phyloP scores from a whole-genome alignment of 352 stramenopile genomes.

The Globisporangium canariense region DNA sequence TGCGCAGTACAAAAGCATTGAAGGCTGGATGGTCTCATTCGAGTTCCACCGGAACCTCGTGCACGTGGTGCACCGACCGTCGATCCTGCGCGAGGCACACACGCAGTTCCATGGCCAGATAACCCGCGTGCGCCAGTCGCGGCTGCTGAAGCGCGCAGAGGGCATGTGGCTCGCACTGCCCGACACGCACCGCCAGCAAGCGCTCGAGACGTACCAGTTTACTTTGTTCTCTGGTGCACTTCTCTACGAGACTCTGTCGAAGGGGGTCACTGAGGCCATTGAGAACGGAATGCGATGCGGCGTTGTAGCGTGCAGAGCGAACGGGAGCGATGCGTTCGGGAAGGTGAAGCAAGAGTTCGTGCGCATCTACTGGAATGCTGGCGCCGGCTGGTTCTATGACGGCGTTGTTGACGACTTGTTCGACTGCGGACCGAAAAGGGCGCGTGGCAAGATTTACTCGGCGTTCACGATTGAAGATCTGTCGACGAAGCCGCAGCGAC shows the following conservation, averaged over 20 bases:
- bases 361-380: conserved; percentile 38
- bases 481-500: conserved; percentile 20
- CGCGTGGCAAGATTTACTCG: conserved; percentile 47
- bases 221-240: conserved; percentile 37
- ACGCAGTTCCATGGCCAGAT: conserved; percentile 55
- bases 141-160: conserved; percentile 35
- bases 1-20: conserved; percentile 47
- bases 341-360: conserved; percentile 57
- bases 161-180: conserved; percentile 45
- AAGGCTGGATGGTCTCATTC: conserved; percentile 60
- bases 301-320: conserved; percentile 32
- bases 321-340: conserved; percentile 35
- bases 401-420: conserved; percentile 38
- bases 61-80: conserved; percentile 58
- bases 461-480: conserved; percentile 43
- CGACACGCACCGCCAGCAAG: conserved; percentile 33
- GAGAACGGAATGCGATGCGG: conserved; percentile 38
- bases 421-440: conserved; percentile 39
- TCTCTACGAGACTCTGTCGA: conserved; percentile 37
- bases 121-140: conserved; percentile 40
- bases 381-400: conserved; percentile 9
- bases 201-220: conserved; percentile 45
- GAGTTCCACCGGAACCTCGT: conserved; percentile 69
- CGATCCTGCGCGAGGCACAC: conserved; percentile 47
- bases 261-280: conserved; percentile 33